phyloP scores from a whole-genome alignment of 768 basidiomycete genomes.

The Tricholoma sp. region DNA sequence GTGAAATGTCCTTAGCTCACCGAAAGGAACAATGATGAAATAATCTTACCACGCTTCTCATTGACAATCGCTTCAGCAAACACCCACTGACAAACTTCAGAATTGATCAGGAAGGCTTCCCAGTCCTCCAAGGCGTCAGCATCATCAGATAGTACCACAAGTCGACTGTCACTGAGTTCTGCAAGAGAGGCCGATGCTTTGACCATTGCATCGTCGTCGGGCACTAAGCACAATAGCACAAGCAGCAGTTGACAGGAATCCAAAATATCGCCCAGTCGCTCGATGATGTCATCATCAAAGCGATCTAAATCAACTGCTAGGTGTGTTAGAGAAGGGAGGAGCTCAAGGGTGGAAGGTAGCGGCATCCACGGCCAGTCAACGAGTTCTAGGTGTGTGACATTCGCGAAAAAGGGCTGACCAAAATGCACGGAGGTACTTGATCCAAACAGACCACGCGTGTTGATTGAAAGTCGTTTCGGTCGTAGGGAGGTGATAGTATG shows the following conservation, averaged over 20 bases:
- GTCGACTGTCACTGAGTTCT: slow-evolving; percentile 8
- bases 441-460: slow-evolving; percentile 18
- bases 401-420: slow-evolving; percentile 20
- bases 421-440: slow-evolving; percentile 11
- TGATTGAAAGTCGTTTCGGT: slow-evolving; percentile 20
- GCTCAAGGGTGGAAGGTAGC: slow-evolving; percentile 5
- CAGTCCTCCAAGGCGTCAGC: slow-evolving; percentile 19
- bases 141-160: slow-evolving; percentile 21
- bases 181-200: slow-evolving; percentile 13
- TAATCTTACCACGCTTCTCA: slow-evolving; percentile 14
- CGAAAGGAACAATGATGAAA: background rate
- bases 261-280: slow-evolving; percentile 14
- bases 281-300: slow-evolving; percentile 9
- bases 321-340: slow-evolving; percentile 19
- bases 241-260: slow-evolving; percentile 15
- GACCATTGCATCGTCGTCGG: slow-evolving; percentile 15
- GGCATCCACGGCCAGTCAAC: slow-evolving; percentile 18
- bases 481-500: slow-evolving; percentile 14
- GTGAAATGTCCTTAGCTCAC: background rate
- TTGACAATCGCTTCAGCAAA: slow-evolving; percentile 18
- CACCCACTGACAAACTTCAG: slow-evolving; percentile 18
- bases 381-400: slow-evolving; percentile 20
- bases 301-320: slow-evolving; percentile 19
- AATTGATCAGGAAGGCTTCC: slow-evolving; percentile 17
- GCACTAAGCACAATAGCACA: slow-evolving; percentile 19